phyloP scores from a whole-genome alignment of 768 basidiomycete species.

The Auricularia sp. region DNA sequence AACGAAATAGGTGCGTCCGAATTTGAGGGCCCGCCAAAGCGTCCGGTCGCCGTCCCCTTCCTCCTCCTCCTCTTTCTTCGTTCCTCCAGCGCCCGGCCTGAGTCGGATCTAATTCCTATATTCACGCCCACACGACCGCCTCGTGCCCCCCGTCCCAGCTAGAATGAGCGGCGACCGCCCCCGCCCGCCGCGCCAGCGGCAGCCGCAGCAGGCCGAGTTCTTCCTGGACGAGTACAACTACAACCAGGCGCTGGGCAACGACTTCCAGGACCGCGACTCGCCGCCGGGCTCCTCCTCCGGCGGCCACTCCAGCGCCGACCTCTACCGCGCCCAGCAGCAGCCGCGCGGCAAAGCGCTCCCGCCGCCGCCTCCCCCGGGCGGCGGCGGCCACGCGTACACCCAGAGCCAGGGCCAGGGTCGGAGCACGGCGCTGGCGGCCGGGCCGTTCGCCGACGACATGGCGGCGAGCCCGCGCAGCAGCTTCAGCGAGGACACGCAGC shows the following conservation, averaged over 20 bases:
- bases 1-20: no score
- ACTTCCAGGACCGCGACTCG: neutral
- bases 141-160: no score
- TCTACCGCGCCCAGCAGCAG: neutral
- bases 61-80: no score
- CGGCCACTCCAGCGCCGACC: neutral
- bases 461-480: neutral
- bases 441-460: neutral
- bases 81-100: no score
- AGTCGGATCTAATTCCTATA: no score
- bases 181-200: neutral
- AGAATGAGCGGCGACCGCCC: neutral
- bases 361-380: neutral
- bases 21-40: no score
- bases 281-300: neutral
- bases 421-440: neutral
- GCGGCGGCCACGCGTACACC: neutral
- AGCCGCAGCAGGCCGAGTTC: neutral
- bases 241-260: neutral
- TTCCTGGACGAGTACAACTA: neutral
- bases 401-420: neutral
- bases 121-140: no score
- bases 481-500: conserved; percentile 1
- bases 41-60: no score
- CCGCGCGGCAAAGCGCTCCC: neutral